These are phyloP conservation scores for Cydonia oblonga DNA, from an alignment of 331 rosid species.

Conservation along the genomic window DNA sequence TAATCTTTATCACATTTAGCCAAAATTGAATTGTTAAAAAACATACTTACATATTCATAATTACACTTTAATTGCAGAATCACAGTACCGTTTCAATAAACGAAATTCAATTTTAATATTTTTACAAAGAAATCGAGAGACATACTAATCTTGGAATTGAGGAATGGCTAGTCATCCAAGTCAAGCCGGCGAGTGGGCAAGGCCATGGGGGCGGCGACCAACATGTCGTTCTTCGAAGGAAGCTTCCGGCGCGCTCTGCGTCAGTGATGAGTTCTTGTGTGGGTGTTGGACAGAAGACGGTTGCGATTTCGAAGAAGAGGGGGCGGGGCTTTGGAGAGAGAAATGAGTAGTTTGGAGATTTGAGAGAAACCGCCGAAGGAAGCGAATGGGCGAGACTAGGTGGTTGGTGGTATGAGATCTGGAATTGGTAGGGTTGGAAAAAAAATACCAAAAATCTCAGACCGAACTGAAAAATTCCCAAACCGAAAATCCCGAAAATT, in stretches of 20 bases:
- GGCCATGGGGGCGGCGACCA: slow-evolving; percentile 33
- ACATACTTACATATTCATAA: background rate
- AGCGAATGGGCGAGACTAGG: too few species aligned
- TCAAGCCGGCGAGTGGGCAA: slow-evolving; percentile 25
- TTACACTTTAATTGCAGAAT: background rate
- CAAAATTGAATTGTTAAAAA: background rate
- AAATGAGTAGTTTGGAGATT: too few species aligned
- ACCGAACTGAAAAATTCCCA: too few species aligned
- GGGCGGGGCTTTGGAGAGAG: too few species aligned
- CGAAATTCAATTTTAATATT: background rate
- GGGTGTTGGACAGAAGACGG: slow-evolving; percentile 7
- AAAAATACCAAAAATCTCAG: too few species aligned
- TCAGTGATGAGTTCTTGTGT: slow-evolving; percentile 13
- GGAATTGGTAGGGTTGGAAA: too few species aligned
- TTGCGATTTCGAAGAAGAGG: too few species aligned
- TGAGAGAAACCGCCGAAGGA: too few species aligned
- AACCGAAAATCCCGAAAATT: too few species aligned
- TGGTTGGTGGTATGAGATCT: too few species aligned
- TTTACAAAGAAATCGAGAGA: background rate
- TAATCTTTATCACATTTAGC: background rate
- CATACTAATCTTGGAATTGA: slow-evolving; percentile 36
- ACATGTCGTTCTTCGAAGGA: slow-evolving; percentile 26
- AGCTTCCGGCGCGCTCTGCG: slow-evolving; percentile 26
- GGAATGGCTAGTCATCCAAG: slow-evolving; percentile 29
- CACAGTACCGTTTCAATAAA: background rate